Base-by-base conservation (phyloP, 1,139 yeast genomes). In the Magnusiomyces tetraspermus region DNA sequence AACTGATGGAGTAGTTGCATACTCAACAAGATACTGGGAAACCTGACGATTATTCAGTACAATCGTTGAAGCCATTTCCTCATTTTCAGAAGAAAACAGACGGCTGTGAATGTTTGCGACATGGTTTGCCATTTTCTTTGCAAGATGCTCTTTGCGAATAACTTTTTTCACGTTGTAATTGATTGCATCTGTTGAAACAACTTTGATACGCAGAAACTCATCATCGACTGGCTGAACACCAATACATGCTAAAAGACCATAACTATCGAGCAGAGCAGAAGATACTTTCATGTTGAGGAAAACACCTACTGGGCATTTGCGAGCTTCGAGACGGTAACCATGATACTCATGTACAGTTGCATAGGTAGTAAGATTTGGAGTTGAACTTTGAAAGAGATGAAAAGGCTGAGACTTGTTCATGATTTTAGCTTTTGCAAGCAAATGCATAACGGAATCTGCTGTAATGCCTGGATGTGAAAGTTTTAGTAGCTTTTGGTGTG, bases 341-440 rank as follows among this genome's bases (percentile, higher is more conserved):
- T 72, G 67, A 2, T 73, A 61, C 59, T 84, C 94, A 63, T 90
- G 96, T 1, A 96, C 97, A 0, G 95, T 82, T 17, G 85, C 82
- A 65, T 80, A 89, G 0, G 84, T 63, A 4, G 76, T 72, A 24
- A 80, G 65, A n/a, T 73, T 74, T 48, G 72, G 70, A 10, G 63
- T 59, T 8, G 57, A 60, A 46, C 54, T 68, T 60, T 77, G 80
- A 71, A 90, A 90, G 36, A 90, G 70, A 70, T 90, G 97, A 67
- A 90, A 88, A 2, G 96, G 90, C 51, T 88, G 85, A 2, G 82
- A 76, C 62, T 90, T 90, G 64, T 82, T 80, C 53, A 89, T 71
- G 36, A 90, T 80, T 59, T 80, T 82, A 0, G 96, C 89, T 64
- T 89, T 89, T 55, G 85, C 80, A 6, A 87, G 68, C 45, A 85